These are phyloP conservation scores for Pseudotsuga menziesii DNA, from an alignment of 75 land plant genomes.

Conservation along the genomic window DNA sequence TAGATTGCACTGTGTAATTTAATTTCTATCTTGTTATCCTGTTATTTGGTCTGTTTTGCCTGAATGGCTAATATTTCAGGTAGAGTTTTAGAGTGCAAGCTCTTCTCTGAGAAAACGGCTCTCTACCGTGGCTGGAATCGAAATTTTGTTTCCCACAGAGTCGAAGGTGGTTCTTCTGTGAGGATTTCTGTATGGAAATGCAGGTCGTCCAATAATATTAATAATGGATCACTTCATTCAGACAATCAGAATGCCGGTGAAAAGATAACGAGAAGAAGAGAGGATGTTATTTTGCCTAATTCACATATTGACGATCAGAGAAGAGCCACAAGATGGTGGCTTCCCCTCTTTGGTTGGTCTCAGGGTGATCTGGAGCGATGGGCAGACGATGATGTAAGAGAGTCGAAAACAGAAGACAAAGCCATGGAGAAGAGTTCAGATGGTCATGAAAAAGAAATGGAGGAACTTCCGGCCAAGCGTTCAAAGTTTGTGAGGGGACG, in stretches of 20 bases:
- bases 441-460: too few relatives aligned
- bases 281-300: background rate
- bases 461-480: too few relatives aligned
- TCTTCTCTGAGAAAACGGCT: background rate
- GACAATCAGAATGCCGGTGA: background rate
- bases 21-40: too few relatives aligned
- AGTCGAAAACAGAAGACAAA: background rate
- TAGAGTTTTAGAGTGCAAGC: too few relatives aligned
- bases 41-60: background rate
- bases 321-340: background rate
- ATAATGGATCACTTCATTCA: background rate
- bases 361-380: too few relatives aligned
- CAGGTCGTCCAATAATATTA: background rate
- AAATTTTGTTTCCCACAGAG: too few relatives aligned
- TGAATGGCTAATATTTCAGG: too few relatives aligned
- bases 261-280: background rate
- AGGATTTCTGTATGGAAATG: too few relatives aligned
- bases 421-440: background rate
- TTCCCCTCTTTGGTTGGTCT: background rate
- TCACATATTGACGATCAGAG: background rate
- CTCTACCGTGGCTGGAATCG: background rate
- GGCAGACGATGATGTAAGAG: background rate
- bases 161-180: too few relatives aligned
- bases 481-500: conserved; percentile 24
- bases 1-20: too few relatives aligned